Conservation (phyloP, 108 stramenopile genomes). For the Stephanodiscus triporus region DNA sequence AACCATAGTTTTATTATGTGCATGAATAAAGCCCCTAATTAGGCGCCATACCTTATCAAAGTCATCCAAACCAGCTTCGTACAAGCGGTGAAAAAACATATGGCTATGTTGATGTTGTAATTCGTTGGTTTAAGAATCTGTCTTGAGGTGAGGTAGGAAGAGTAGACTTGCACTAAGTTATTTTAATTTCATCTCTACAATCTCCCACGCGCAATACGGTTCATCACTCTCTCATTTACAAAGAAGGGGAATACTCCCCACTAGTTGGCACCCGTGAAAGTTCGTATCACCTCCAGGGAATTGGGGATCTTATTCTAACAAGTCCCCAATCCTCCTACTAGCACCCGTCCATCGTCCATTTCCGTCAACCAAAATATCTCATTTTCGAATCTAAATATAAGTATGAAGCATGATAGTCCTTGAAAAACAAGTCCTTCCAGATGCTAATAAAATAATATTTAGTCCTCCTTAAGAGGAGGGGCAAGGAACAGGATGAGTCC, state of each 20-base stretch:
- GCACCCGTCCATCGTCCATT: constrained; percentile 2
- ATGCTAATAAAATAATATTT: background rate
- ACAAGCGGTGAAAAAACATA: too few relatives aligned
- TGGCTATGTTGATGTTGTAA: too few relatives aligned
- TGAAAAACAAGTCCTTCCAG: background rate
- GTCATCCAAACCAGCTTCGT: too few relatives aligned
- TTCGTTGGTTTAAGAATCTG: background rate
- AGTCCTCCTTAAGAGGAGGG: constrained; percentile 65
- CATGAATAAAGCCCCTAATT: too few relatives aligned
- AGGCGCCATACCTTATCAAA: too few relatives aligned
- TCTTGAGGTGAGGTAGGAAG: background rate
- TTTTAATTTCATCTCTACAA: background rate
- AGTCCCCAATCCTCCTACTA: background rate
- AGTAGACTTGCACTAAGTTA: background rate
- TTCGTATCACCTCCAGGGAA: background rate
- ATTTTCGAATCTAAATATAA: background rate
- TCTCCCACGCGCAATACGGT: background rate
- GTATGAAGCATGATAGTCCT: background rate
- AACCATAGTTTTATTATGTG: too few relatives aligned
- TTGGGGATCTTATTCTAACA: background rate
- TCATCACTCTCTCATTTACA: background rate
- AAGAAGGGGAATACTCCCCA: background rate
- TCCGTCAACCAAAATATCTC: background rate
- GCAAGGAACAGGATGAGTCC: constrained; percentile 85
- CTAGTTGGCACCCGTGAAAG: background rate